Base-by-base conservation (phyloP, 805 yeast genomes). In the Hanseniaspora osmophila region DNA sequence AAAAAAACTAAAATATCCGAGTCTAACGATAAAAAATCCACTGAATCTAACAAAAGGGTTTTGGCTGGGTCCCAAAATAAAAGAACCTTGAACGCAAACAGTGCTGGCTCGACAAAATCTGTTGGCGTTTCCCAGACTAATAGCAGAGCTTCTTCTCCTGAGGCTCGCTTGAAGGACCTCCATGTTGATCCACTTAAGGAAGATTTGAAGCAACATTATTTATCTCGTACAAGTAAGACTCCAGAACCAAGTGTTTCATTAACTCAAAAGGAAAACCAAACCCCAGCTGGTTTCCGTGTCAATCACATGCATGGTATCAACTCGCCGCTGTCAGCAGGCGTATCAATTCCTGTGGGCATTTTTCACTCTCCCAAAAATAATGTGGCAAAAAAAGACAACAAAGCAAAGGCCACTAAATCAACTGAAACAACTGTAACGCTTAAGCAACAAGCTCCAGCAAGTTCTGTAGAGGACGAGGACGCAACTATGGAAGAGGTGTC, bases 401-500 rank as follows among this genome's bases (percentile, higher is more conserved):
- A 22, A 22, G 6, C 6, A 4, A 7, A 22, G 27, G 27, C 27
- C 7, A 22, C 7, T 5, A 7, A 7, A 22, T 5, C 7, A 7
- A 22, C 27, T 22, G 27, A n/a, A n/a, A n/a, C 27, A 22, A 22
- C 27, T 5, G 27, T 5, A 22, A 22, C 27, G 7, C 27, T 5
- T 22, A 22, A 22, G 27, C 27, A 22, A 22, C 27, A 22, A 22
- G 6, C 7, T 22, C 27, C 27, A 22, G 27, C 27, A 22, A 7
- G 6, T 4, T 22, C 49, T n/a, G 45, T 48, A 18, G 51, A 50
- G 15, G 47, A 50, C 10, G 48, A 42, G 12, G 49, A 43, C 19
- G 46, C 50, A 17, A 42, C 50, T 10, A 46, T 55, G 16, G 41
- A 43, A 27, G 57, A 52, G 37, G 53, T 50, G 30, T 19, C 32